Percentiles rank a stretch among this genome's conserved stretches.
Evolutionary conservation across 2,329 filamentous ascomycete genomes (phyloP).

Genomic region (Xylariaceae sp.): DNA sequence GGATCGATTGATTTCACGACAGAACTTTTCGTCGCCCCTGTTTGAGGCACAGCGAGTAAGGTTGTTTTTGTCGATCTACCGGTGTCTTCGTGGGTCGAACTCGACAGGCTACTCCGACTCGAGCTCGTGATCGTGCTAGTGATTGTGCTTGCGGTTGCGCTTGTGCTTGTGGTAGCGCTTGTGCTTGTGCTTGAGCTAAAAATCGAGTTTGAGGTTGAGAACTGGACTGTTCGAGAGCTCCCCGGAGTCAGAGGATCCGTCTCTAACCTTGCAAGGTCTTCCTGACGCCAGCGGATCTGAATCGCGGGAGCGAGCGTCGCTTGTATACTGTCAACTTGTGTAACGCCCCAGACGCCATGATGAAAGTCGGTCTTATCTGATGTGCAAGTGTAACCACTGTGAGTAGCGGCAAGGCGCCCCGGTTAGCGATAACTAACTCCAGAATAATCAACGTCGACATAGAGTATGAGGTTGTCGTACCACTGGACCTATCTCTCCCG

Average conservation of each 20-base stretch:
- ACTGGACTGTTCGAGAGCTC: not conserved
- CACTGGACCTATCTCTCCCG: too few relatives aligned
- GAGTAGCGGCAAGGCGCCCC: too few relatives aligned
- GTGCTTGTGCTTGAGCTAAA: too few relatives aligned
- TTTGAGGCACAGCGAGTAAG: too few relatives aligned
- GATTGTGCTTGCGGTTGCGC: too few relatives aligned
- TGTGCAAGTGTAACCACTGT: constrained; percentile 36
- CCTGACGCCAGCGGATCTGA: constrained; percentile 23
- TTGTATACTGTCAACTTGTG: constrained; percentile 8
- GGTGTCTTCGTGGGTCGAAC: too few relatives aligned
- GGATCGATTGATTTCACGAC: too few relatives aligned
- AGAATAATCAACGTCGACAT: not conserved
- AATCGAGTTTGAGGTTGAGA: too few relatives aligned
- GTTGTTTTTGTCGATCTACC: too few relatives aligned
- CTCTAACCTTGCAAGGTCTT: constrained; percentile 20
- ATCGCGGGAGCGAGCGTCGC: constrained; percentile 22
- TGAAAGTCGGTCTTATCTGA: constrained; percentile 31
- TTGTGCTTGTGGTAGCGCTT: not conserved
- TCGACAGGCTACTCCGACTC: too few relatives aligned
- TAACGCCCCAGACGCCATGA: constrained; percentile 18
- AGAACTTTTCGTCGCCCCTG: too few relatives aligned
- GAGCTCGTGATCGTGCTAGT: too few relatives aligned
- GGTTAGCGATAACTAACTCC: constrained; percentile 2
- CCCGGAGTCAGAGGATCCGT: constrained; percentile 23
- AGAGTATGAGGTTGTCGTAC: constrained; percentile 15